phyloP scores from a whole-genome alignment of 805 yeast species.

The Lipomyces mesembrius region DNA sequence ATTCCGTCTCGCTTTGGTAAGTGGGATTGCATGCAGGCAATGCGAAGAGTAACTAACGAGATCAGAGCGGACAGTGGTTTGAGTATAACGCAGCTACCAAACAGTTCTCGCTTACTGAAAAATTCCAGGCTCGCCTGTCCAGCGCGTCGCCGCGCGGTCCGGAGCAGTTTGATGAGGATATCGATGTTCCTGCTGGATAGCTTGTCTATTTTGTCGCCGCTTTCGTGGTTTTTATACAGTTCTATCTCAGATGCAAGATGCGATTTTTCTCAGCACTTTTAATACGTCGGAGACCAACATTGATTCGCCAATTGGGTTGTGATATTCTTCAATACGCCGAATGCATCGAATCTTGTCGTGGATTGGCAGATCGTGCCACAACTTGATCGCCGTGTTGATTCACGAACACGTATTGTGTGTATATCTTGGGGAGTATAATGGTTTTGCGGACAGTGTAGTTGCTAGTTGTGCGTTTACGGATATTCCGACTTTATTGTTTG shows the following conservation, averaged over 20 bases:
- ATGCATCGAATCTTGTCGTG: not conserved
- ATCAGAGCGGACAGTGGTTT: conserved; percentile 13
- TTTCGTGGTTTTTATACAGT: not conserved
- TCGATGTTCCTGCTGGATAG: conserved; percentile 1
- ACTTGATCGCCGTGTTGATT: not conserved
- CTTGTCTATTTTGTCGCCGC: not conserved
- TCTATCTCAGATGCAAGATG: not conserved
- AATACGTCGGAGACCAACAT: not conserved
- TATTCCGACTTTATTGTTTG: not conserved
- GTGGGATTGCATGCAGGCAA: not conserved
- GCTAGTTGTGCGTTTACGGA: not conserved
- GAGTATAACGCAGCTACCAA: conserved; percentile 13
- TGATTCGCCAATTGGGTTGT: not conserved
- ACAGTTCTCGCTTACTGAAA: conserved; percentile 9
- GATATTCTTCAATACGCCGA: not conserved
- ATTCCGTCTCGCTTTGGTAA: conserved; percentile 23
- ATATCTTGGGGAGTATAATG: not conserved
- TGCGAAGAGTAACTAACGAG: not conserved
- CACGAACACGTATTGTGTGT: not conserved
- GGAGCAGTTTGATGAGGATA: not conserved
- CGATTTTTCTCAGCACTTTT: not conserved
- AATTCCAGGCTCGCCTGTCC: conserved; percentile 1
- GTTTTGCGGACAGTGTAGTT: not conserved
- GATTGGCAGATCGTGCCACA: not conserved
- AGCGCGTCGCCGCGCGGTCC: not conserved